Base-by-base conservation (phyloP, 805 yeast genomes). In the Sugiyamaella boreocaroliniensis region DNA sequence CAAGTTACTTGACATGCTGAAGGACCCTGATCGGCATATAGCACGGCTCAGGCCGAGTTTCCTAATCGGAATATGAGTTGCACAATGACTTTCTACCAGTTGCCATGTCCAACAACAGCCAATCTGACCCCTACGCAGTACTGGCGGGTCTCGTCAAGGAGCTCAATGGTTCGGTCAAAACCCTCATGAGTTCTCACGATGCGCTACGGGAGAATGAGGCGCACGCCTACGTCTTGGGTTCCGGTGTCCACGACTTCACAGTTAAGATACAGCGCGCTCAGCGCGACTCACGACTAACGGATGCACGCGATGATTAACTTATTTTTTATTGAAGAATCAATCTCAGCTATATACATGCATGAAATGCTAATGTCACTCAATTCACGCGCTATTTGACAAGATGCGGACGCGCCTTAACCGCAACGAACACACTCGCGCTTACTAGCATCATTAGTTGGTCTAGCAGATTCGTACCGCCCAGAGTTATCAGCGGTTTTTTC, bases 191-290 rank as follows among this genome's bases (percentile, higher is more conserved):
- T 9, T 43, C 49, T n/a, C 55, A 57, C 43, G 43, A 42, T 14
- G 48, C 51, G 16, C 43, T 57, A 32, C 52, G 58, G 10, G 40
- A 48, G 11, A 55, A 52, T 45, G 53, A 57, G 47, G 19, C 51
- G 6, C 22, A 44, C n/a, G 40, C 51, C 10, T 55, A 46, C 48
- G 29, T 44, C 20, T 44, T 55, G 10, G 60, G 58, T 2, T 40
- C 41, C 22, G 47, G 45, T 9, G 48, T 58, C 5, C 55, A 51
- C 40, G 40, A 47, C n/a, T 15, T 47, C 29, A 22, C 50, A 37
- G 44, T 16, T 15, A 47, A 47, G 37, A 16, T 29, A 40, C 29
- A 50, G 6, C 49, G 49, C 16, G 57, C 55, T 11, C 37, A 51
- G 10, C 34, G 29, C 2, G 54, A 58, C 32, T 37, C 48, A 22